These are phyloP conservation scores for Euphrasia confusa DNA, from an alignment of 257 asterid genomes.

Conservation along the genomic window DNA sequence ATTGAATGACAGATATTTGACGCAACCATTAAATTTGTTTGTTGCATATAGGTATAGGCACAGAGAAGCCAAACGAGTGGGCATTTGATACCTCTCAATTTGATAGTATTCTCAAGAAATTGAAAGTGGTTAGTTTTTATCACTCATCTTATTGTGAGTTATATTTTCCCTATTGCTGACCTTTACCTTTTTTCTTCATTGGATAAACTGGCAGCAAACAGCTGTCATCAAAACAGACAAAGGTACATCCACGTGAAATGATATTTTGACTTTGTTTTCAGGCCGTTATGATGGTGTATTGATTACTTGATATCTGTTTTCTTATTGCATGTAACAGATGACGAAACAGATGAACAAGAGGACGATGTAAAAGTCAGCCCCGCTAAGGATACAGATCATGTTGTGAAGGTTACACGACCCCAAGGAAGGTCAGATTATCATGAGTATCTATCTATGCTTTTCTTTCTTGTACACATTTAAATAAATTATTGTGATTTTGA, in stretches of 20 bases:
- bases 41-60: conserved; percentile 63
- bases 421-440: conserved; percentile 74
- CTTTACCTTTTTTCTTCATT: conserved; percentile 6
- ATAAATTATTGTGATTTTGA: neutral
- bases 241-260: conserved; percentile 37
- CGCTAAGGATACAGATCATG: conserved; percentile 32
- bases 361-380: conserved; percentile 25
- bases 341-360: conserved; percentile 31
- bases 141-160: neutral
- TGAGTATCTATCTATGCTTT: neutral
- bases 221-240: conserved; percentile 43
- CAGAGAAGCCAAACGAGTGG: conserved; percentile 78
- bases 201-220: conserved; percentile 52
- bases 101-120: conserved; percentile 82
- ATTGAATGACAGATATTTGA: neutral
- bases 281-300: conserved; percentile 13
- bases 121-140: conserved; percentile 65
- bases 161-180: neutral
- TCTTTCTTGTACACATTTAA: neutral
- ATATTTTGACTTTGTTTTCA: conserved; percentile 13
- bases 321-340: conserved; percentile 30
- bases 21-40: neutral
- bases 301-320: conserved; percentile 4
- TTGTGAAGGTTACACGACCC: conserved; percentile 70
- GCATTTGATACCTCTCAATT: conserved; percentile 96